A percentile compares a stretch with the other conserved stretches of the same genome.
These are phyloP conservation scores for Diplodia sapinea DNA, from an alignment of 2,329 filamentous ascomycete species.

Conservation along the genomic window DNA sequence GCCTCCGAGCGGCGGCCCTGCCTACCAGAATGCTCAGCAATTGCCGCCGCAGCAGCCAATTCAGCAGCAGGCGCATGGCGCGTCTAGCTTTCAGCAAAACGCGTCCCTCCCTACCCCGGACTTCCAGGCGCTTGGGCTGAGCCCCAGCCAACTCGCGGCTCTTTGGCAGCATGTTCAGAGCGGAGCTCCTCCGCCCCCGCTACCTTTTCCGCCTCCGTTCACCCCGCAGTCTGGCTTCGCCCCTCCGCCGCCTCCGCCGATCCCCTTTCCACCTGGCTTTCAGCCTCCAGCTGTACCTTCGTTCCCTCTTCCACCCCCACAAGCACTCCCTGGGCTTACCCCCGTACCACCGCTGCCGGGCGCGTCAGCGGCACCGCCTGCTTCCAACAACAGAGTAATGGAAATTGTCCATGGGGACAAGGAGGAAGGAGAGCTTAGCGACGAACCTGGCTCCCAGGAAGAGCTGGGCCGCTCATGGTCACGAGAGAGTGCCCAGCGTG, in stretches of 20 bases:
- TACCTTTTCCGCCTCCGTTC: slow-evolving; percentile 42
- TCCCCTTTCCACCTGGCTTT: slow-evolving; percentile 34
- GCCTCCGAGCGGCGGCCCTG: slow-evolving; percentile 3
- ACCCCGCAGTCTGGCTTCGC: slow-evolving; percentile 35
- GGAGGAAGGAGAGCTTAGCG: slow-evolving; percentile 81
- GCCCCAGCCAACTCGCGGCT: slow-evolving; percentile 26
- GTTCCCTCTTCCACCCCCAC: slow-evolving; percentile 22
- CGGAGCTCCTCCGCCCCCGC: slow-evolving; percentile 33
- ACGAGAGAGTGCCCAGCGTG: slow-evolving; percentile 15
- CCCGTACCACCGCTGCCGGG: slow-evolving; percentile 31
- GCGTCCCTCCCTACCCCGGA: slow-evolving; percentile 36
- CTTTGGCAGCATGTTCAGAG: slow-evolving; percentile 32
- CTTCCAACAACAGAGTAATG: slow-evolving; percentile 38
- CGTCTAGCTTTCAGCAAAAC: slow-evolving; percentile 36
- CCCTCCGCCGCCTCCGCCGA: slow-evolving; percentile 37
- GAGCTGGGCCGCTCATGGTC: slow-evolving; percentile 8
- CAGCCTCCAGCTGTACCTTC: slow-evolving; percentile 32
- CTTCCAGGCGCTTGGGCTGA: slow-evolving; percentile 30
- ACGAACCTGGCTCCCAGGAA: slow-evolving; percentile 55
- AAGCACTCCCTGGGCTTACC: not conserved
- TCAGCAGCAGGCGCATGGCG: slow-evolving; percentile 18
- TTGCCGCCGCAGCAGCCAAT: slow-evolving; percentile 17
- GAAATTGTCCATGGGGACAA: slow-evolving; percentile 51
- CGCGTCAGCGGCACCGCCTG: slow-evolving; percentile 29
- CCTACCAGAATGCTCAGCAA: slow-evolving; percentile 21